Percentiles rank a stretch among this genome's conserved stretches.
These are phyloP conservation scores for Kazachstania martiniae DNA, from an alignment of 805 yeast genomes.

Conservation along the genomic window DNA sequence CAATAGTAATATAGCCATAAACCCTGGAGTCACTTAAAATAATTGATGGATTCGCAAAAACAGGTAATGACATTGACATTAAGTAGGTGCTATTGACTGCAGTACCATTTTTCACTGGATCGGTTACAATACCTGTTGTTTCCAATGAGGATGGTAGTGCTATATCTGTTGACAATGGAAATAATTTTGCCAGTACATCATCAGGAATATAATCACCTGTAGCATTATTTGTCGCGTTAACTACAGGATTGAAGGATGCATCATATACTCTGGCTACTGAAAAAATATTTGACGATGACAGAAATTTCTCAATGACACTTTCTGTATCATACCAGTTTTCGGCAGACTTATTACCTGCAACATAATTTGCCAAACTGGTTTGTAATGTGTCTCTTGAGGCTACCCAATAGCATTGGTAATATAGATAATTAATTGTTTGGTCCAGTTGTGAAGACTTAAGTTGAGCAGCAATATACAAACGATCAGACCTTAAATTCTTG, in stretches of 20 bases:
- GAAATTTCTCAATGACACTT: slow-evolving; percentile 45
- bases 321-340: slow-evolving; percentile 37
- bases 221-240: slow-evolving; percentile 32
- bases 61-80: slow-evolving; percentile 70
- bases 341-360: slow-evolving; percentile 60
- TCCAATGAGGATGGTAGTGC: slow-evolving; percentile 36
- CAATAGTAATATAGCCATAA: slow-evolving; percentile 61
- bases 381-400: slow-evolving; percentile 52
- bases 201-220: slow-evolving; percentile 28
- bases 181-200: slow-evolving; percentile 29
- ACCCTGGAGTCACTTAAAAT: slow-evolving; percentile 45
- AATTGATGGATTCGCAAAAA: slow-evolving; percentile 64
- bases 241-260: slow-evolving; percentile 39
- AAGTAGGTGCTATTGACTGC: slow-evolving; percentile 36
- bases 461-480: slow-evolving; percentile 68
- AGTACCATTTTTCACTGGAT: slow-evolving; percentile 56
- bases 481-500: slow-evolving; percentile 52
- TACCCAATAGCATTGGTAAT: slow-evolving; percentile 60
- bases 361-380: slow-evolving; percentile 45
- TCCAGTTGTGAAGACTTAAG: slow-evolving; percentile 69
- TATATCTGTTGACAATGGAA: slow-evolving; percentile 40
- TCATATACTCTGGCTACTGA: slow-evolving; percentile 61
- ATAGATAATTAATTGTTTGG: slow-evolving; percentile 52
- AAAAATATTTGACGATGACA: slow-evolving; percentile 53
- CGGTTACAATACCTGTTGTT: slow-evolving; percentile 44